Evolutionary conservation across 2,329 filamentous ascomycete genomes (phyloP), one percentile per base, ranked within the genome.

Genomic region (Penicillium palitans): DNA sequence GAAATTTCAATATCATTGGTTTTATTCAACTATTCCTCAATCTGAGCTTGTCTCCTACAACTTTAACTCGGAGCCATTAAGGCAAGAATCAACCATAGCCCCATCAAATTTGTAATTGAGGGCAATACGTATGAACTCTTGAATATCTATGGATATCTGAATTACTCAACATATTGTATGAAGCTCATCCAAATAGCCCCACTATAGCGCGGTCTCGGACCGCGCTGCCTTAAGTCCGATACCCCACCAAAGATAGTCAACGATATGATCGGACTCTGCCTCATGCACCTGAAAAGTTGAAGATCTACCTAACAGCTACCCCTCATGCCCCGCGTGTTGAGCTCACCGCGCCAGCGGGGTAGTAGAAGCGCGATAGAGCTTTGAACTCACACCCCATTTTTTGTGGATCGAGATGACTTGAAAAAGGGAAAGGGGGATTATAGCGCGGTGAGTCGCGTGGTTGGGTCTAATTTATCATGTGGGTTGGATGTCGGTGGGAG

Each of bases 201-300:
- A 50, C 53, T 31, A 7, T 21, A 55, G 45, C 53, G 53, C 53
- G 53, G 45, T 55, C 37, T 45, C 17, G 53, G 45, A 55, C 53
- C 53, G 53, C 53, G 52, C 35, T 49, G 25, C 17, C 52, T 47
- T 47, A 41, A 10, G 6, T 15, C 44, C 25, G 35, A 40, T 19
- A 55, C 42, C 52, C 33, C 44, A 27, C 33, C 35, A 41, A 49
- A 55, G 19, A 55, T 45, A 46, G 27, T 33, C 50, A 15, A 41
- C 8, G 5, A 33, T 21, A 44, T 12, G 15, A 17, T 35, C 29
- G 15, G 31, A 10, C n/a, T 41, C 21, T 27, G n/a, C 37, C 50
- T 55, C 45, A 37, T 50, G 21, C 37, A 21, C 5, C 10, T 25
- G 4, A 35, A 25, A 19, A 21, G 12, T 35, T 35, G 15, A 29